A percentile compares a stretch with the other conserved stretches of the same genome.
Evolutionary conservation across 2,329 filamentous ascomycete genomes (phyloP).

Genomic region (Claviceps sp.): DNA sequence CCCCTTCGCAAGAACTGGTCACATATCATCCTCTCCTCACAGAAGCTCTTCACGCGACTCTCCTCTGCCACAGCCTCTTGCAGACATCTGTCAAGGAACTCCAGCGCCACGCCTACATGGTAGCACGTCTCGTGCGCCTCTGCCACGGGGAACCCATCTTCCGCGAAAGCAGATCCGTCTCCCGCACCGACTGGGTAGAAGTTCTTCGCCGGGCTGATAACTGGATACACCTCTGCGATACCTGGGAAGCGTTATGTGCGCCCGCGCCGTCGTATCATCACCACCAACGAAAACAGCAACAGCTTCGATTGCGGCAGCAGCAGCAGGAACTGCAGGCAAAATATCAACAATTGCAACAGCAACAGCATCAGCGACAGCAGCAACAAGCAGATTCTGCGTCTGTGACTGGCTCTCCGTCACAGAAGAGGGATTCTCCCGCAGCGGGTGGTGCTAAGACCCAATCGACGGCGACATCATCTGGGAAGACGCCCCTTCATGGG

Average conservation of each 20-base stretch:
- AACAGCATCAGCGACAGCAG: neutral
- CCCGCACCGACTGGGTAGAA: conserved; percentile 70
- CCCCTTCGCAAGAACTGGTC: conserved; percentile 19
- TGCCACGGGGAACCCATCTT: conserved; percentile 74
- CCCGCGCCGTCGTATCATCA: conserved; percentile 16
- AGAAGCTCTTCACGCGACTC: conserved; percentile 64
- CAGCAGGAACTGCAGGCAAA: neutral
- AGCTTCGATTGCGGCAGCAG: neutral
- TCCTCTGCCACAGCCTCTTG: conserved; percentile 65
- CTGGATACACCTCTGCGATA: conserved; percentile 50
- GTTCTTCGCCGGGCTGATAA: conserved; percentile 50
- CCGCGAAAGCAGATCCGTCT: conserved; percentile 55
- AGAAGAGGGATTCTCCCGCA: conserved; percentile 20
- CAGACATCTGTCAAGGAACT: conserved; percentile 70
- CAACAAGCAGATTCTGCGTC: neutral
- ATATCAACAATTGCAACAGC: neutral
- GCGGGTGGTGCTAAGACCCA: conserved; percentile 2
- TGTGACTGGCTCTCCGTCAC: neutral
- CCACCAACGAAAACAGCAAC: neutral
- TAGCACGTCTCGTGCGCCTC: conserved; percentile 58
- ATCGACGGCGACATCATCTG: conserved; percentile 3
- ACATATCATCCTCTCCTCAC: conserved; percentile 73
- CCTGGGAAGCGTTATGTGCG: conserved; percentile 60
- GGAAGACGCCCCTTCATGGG: too few relatives aligned
- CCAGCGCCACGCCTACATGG: conserved; percentile 69